A percentile compares a stretch with the other conserved stretches of the same genome.
Conservation (phyloP, 495 filamentous ascomycete species). For the Penicillium pulvis region DNA sequence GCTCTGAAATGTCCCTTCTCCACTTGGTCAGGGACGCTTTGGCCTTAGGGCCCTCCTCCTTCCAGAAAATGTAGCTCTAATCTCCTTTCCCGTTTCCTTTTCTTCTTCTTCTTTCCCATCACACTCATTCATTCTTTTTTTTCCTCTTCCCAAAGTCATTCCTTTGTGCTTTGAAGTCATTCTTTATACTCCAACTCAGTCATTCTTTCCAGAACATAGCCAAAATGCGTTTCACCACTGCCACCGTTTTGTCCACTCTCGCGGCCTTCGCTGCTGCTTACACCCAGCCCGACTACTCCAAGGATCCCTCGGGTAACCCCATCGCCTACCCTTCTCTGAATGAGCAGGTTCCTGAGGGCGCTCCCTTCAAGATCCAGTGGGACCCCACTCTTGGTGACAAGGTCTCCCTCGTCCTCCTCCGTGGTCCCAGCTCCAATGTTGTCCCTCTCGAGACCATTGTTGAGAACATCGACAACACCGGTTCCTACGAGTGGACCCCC, state of each 20-base stretch:
- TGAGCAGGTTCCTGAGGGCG: slow-evolving; percentile 56
- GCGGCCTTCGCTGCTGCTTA: slow-evolving; percentile 55
- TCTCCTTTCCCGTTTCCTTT: slow-evolving; percentile 20
- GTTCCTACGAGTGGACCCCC: slow-evolving; percentile 60
- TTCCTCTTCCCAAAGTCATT: slow-evolving; percentile 25
- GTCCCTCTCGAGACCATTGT: slow-evolving; percentile 55
- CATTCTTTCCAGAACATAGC: slow-evolving; percentile 23
- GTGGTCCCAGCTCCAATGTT: slow-evolving; percentile 60
- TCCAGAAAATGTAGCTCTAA: slow-evolving; percentile 2
- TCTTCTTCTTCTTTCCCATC: slow-evolving; percentile 24
- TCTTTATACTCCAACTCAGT: slow-evolving; percentile 31
- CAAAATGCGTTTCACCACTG: slow-evolving; percentile 56
- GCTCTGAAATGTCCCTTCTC: slow-evolving; percentile 8
- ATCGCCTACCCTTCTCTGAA: slow-evolving; percentile 54
- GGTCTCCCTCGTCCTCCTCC: slow-evolving; percentile 64
- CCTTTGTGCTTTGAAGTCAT: slow-evolving; percentile 17
- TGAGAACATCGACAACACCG: slow-evolving; percentile 59
- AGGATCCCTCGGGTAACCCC: slow-evolving; percentile 57
- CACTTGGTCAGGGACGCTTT: slow-evolving; percentile 15
- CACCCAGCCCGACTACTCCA: slow-evolving; percentile 50
- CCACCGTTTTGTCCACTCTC: slow-evolving; percentile 50
- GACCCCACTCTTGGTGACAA: slow-evolving; percentile 44
- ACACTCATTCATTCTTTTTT: slow-evolving; percentile 12
- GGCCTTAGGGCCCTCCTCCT: slow-evolving; percentile 24
- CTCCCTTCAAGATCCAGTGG: slow-evolving; percentile 65